These are phyloP conservation scores for Friedmanniomyces simplex DNA, from an alignment of 495 filamentous ascomycete genomes.

Conservation along the genomic window DNA sequence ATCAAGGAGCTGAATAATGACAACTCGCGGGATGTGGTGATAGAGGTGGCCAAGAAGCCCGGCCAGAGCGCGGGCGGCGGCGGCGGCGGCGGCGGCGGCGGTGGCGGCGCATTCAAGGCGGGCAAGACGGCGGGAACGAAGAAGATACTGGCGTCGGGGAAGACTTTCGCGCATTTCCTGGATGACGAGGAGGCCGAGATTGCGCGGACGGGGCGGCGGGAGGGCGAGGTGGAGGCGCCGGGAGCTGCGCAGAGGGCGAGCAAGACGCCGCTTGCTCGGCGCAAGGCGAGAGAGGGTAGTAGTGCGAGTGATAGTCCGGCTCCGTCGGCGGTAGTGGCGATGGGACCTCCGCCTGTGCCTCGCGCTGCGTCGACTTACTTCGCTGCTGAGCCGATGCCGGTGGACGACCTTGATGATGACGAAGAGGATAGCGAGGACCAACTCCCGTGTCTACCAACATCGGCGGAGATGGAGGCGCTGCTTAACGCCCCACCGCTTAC, in stretches of 20 bases:
- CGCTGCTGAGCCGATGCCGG: neutral
- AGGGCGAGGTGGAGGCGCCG: constrained; percentile 12
- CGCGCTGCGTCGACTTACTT: neutral
- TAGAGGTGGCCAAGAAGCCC: constrained; percentile 51
- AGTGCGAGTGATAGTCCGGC: constrained; percentile 14
- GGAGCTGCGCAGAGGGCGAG: constrained; percentile 21
- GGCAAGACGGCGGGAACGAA: constrained; percentile 70
- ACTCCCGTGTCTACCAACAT: constrained; percentile 54
- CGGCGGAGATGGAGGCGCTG: constrained; percentile 56
- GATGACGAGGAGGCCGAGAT: constrained; percentile 74
- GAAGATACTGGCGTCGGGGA: constrained; percentile 80
- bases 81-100: no score
- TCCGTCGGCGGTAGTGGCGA: neutral
- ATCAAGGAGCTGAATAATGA: constrained; percentile 74
- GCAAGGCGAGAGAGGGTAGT: constrained; percentile 9
- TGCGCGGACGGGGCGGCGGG: constrained; percentile 23
- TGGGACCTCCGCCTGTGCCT: neutral
- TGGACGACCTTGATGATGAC: constrained; percentile 20
- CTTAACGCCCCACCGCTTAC: constrained; percentile 61
- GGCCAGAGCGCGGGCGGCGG: constrained; percentile 25
- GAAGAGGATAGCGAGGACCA: constrained; percentile 46
- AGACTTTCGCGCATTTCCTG: constrained; percentile 84
- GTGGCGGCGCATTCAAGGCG: constrained; percentile 7
- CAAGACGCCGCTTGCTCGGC: constrained; percentile 20
- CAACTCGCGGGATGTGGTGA: constrained; percentile 58